Percentiles rank a stretch among this genome's conserved stretches.
These are phyloP conservation scores for Mikania micrantha DNA, from an alignment of 129 eudicot species.

Conservation along the genomic window DNA sequence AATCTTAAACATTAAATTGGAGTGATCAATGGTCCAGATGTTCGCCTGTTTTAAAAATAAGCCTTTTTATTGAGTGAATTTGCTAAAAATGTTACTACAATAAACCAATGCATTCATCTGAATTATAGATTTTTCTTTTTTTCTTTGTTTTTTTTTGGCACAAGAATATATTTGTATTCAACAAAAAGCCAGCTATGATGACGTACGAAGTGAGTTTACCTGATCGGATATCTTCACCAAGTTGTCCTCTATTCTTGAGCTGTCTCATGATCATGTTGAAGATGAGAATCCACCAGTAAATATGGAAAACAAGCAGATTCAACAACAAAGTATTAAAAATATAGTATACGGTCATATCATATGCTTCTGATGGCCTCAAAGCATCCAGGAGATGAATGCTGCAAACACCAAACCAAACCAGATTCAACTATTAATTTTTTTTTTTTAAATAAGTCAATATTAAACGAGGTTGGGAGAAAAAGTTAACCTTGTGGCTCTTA, in stretches of 20 bases:
- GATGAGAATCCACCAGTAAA: constrained; percentile 97
- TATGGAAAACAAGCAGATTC: constrained; percentile 75
- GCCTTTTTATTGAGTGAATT: background rate
- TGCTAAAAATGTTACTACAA: background rate
- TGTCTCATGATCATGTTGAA: constrained; percentile 80
- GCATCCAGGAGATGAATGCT: constrained; percentile 45
- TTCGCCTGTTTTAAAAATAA: too few species aligned
- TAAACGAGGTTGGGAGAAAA: constrained; percentile 6
- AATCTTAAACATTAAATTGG: too few species aligned
- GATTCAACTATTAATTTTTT: background rate
- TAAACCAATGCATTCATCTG: background rate
- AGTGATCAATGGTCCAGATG: too few species aligned
- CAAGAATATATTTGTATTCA: background rate
- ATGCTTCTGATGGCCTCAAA: constrained; percentile 51
- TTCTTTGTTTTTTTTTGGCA: background rate
- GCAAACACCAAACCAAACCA: constrained; percentile 19
- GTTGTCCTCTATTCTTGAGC: constrained; percentile 79
- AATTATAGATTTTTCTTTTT: too few species aligned
- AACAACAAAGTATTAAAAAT: constrained; percentile 73
- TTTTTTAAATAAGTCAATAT: too few species aligned
- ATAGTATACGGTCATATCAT: constrained; percentile 51
- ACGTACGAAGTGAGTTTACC: constrained; percentile 35
- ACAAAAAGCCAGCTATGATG: constrained; percentile 4
- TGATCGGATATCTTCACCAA: constrained; percentile 90
- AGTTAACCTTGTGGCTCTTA: constrained; percentile 56